Conservation (phyloP, 129 eudicot species). For the Helichrysum umbraculigerum region DNA sequence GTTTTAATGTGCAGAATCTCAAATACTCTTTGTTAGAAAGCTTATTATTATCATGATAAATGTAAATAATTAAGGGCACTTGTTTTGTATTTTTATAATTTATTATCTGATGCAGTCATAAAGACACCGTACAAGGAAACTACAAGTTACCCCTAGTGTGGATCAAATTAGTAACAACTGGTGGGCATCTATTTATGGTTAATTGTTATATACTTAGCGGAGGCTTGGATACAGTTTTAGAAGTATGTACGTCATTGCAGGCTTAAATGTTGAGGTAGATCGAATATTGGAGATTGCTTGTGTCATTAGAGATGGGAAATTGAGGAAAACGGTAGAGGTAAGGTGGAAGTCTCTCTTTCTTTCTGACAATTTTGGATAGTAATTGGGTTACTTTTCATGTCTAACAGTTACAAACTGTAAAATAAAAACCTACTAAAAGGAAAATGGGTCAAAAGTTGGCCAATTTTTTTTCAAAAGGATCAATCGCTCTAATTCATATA, state of each 20-base stretch:
- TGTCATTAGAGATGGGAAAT: conserved; percentile 78
- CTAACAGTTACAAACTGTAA: not conserved
- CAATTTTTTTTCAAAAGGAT: not conserved
- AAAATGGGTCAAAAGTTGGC: not conserved
- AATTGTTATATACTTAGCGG: not conserved
- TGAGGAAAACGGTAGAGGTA: conserved; percentile 70
- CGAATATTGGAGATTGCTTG: conserved; percentile 90
- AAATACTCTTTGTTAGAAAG: not conserved
- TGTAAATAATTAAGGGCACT: not conserved
- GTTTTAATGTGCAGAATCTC: not conserved
- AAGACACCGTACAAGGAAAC: conserved; percentile 27
- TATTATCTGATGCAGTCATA: no score
- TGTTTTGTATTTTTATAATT: not conserved
- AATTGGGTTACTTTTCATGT: not conserved
- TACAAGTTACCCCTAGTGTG: conserved; percentile 82
- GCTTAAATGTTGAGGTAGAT: conserved; percentile 71
- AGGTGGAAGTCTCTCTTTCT: conserved; percentile 5
- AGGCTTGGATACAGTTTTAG: not conserved
- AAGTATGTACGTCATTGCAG: conserved; percentile 36
- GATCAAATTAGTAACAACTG: conserved; percentile 94
- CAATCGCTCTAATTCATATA: no score
- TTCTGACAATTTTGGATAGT: not conserved
- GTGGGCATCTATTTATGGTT: conserved; percentile 31
- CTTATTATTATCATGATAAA: not conserved
- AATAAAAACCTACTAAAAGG: not conserved